Percentiles rank a stretch among this genome's conserved stretches.
Evolutionary conservation across 2,329 filamentous ascomycete species (phyloP).

Genomic region (Fusarium decemcellulare): DNA sequence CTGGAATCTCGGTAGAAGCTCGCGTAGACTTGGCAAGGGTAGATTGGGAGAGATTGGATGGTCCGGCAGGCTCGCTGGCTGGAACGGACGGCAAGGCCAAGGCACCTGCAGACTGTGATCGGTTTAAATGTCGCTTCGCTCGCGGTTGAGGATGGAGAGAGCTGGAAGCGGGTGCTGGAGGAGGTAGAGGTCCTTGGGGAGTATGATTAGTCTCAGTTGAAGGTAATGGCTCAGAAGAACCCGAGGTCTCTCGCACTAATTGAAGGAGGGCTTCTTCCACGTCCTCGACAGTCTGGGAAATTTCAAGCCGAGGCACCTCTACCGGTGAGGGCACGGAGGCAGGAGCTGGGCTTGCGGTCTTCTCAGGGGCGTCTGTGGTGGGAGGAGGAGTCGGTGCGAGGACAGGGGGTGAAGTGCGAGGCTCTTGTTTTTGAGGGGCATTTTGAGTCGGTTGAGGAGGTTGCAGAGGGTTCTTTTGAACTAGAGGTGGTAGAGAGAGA

Average conservation of each 20-base stretch:
- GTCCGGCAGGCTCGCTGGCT: constrained; percentile 66
- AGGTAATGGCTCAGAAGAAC: constrained; percentile 35
- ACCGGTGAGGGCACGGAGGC: constrained; percentile 23
- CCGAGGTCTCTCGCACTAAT: constrained; percentile 39
- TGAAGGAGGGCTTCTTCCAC: constrained; percentile 36
- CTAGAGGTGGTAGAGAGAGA: constrained; percentile 44
- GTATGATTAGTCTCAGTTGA: constrained; percentile 38
- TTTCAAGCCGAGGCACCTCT: constrained; percentile 18
- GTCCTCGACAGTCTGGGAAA: constrained; percentile 4
- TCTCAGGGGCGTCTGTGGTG: constrained; percentile 56
- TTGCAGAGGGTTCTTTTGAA: constrained; percentile 32
- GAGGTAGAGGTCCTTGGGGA: constrained; percentile 29
- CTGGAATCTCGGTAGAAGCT: constrained; percentile 51
- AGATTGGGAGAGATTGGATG: constrained; percentile 56
- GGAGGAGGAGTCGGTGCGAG: constrained; percentile 56
- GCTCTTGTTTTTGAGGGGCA: constrained; percentile 38
- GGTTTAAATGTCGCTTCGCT: constrained; percentile 46
- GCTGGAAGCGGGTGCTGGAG: constrained; percentile 26
- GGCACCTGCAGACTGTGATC: constrained; percentile 57
- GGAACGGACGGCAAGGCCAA: constrained; percentile 54
- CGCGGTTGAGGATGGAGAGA: constrained; percentile 30
- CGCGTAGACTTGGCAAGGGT: constrained; percentile 30
- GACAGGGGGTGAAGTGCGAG: constrained; percentile 40
- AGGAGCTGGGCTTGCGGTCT: constrained; percentile 47
- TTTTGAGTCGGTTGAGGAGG: constrained; percentile 24